These are phyloP conservation scores for Magnusiomyces sp. DNA, from an alignment of 1,139 yeast genomes.

Conservation along the genomic window DNA sequence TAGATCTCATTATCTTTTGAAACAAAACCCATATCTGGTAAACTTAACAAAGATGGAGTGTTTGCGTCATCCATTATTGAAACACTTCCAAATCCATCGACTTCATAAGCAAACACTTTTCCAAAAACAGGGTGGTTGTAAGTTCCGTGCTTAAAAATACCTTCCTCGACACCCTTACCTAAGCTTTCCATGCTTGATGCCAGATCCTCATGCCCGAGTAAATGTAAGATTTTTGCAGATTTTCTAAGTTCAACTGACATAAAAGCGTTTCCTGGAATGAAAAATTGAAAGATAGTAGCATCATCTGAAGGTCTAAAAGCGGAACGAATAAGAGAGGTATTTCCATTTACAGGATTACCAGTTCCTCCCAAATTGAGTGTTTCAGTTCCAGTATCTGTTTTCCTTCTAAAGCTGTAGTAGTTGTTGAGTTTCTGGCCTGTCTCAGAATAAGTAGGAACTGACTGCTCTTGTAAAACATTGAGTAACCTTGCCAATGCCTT, in stretches of 20 bases:
- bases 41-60: constrained; percentile 69
- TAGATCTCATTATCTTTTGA: constrained; percentile 48
- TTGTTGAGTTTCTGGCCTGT: constrained; percentile 43
- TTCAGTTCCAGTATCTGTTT: constrained; percentile 71
- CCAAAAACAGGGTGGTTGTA: constrained; percentile 63
- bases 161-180: constrained; percentile 41
- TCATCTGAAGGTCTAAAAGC: constrained; percentile 91
- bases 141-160: constrained; percentile 57
- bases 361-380: constrained; percentile 69
- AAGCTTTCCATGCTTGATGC: constrained; percentile 31
- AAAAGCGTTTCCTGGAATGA: constrained; percentile 82
- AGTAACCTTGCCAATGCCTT: constrained; percentile 49
- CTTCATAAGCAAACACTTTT: constrained; percentile 76
- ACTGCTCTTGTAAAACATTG: constrained; percentile 50
- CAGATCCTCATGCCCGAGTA: constrained; percentile 18
- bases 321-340: constrained; percentile 68
- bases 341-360: constrained; percentile 73
- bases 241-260: constrained; percentile 52
- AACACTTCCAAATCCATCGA: constrained; percentile 76
- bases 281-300: constrained; percentile 70
- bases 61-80: constrained; percentile 87
- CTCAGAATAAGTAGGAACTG: constrained; percentile 52
- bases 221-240: constrained; percentile 23
- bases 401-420: constrained; percentile 59
- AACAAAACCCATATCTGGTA: constrained; percentile 72